Percentiles rank a stretch among this genome's conserved stretches.
Evolutionary conservation across 192 early-diverging fungal genomes (phyloP).

Genomic region (Backusella parvicylindrica): DNA sequence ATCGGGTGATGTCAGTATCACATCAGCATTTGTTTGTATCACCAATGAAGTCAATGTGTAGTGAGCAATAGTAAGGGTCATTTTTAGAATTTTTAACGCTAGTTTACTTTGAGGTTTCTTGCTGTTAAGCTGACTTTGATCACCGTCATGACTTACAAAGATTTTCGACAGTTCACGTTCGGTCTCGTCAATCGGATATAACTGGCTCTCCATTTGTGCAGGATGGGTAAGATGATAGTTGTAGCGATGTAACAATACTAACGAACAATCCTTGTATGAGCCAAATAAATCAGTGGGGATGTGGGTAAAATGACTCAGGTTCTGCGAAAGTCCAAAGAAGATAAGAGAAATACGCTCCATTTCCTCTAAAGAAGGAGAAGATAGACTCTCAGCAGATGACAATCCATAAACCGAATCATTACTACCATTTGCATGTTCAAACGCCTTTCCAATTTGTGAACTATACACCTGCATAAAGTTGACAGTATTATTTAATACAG

Average conservation of each 20-base stretch:
- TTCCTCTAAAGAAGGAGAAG: constrained; percentile 45
- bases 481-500: constrained; percentile 37
- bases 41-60: constrained; percentile 36
- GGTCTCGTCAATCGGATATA: constrained; percentile 12
- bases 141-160: background rate
- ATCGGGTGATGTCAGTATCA: constrained; percentile 30
- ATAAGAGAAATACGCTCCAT: constrained; percentile 51
- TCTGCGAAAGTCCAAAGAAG: constrained; percentile 45
- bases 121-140: background rate
- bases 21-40: constrained; percentile 33
- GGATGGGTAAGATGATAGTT: constrained; percentile 17
- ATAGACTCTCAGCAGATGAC: constrained; percentile 22
- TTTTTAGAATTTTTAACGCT: background rate
- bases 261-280: constrained; percentile 13
- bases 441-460: constrained; percentile 41
- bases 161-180: constrained; percentile 7
- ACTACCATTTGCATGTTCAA: constrained; percentile 8
- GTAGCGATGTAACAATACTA: constrained; percentile 11
- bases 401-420: constrained; percentile 10
- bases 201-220: constrained; percentile 14
- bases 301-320: background rate
- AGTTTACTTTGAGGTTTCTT: constrained; percentile 10
- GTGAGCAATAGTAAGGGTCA: constrained; percentile 27
- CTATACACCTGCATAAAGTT: constrained; percentile 45
- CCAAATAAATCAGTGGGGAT: constrained; percentile 9